Evolutionary conservation across 2,329 filamentous ascomycete genomes (phyloP).

Genomic region (Xylaria digitata): DNA sequence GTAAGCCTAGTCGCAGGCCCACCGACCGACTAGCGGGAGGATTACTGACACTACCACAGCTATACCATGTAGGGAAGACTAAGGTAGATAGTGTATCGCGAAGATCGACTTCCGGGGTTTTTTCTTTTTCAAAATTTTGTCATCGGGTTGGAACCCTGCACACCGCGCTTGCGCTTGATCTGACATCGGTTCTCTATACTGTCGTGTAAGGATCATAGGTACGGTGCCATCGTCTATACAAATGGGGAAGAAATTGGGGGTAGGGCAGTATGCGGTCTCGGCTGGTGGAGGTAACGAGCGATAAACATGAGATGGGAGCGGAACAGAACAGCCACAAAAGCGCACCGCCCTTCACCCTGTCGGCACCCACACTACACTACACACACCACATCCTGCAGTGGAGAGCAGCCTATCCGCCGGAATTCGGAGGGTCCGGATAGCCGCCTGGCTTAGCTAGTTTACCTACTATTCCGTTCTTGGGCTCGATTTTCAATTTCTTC

Average conservation of each 20-base stretch:
- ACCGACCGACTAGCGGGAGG: slow-evolving; percentile 24
- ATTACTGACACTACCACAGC: not conserved
- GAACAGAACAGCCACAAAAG: slow-evolving; percentile 29
- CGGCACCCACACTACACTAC: slow-evolving; percentile 4
- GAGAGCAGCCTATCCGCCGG: slow-evolving; percentile 21
- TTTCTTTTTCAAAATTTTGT: slow-evolving; percentile 20
- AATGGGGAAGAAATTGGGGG: slow-evolving; percentile 26
- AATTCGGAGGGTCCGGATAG: slow-evolving; percentile 33
- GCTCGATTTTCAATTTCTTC: not conserved
- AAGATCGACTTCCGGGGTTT: slow-evolving; percentile 32
- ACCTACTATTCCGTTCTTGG: slow-evolving; percentile 16
- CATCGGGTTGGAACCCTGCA: slow-evolving; percentile 35
- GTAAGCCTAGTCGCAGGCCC: slow-evolving; percentile 36
- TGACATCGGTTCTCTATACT: slow-evolving; percentile 12
- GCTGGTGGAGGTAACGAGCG: slow-evolving; percentile 39
- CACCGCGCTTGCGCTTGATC: slow-evolving; percentile 46
- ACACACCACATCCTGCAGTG: not conserved
- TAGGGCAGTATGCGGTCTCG: slow-evolving; percentile 22
- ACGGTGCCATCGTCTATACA: slow-evolving; percentile 14
- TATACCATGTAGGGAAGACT: no score
- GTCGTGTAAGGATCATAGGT: not conserved
- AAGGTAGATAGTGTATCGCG: not conserved
- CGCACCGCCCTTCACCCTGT: slow-evolving; percentile 29
- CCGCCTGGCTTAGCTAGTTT: slow-evolving; percentile 32
- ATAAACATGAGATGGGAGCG: slow-evolving; percentile 38